Evolutionary conservation across 129 eudicot genomes (phyloP), one percentile per base, ranked within the genome.

Genomic region (Chrysanthemum makinoi): DNA sequence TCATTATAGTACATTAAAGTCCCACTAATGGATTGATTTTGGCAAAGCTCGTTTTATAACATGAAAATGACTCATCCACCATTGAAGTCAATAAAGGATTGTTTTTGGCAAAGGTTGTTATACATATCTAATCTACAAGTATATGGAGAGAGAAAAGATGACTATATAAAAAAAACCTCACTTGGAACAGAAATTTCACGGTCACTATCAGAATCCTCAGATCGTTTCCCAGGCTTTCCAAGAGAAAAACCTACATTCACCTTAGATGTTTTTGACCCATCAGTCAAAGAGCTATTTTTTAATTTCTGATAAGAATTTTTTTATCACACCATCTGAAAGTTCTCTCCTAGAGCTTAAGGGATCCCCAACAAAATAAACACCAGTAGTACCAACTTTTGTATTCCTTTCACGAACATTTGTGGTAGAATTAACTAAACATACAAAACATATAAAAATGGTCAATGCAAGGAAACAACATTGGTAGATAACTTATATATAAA

Each of bases 151-250:
- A 12, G n/a, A 50, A 50, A 1, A 50, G 0, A 10, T 50, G 55
- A 50, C 14, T 50, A 30, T 3, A 30, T 30, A 30, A 30, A 61
- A 1, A 61, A 19, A 10, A 66, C 99, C 87, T 94, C 97, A 65
- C 83, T 79, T 71, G 70, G 81, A 53, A 65, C 80, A 57, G 43
- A 63, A 56, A 63, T 63, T 22, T 81, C 86, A 26, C 83, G 77
- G 57, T 68, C 84, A 39, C 84, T 80, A 82, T 81, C 80, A 35
- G 92, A 74, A 83, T 80, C 84, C 73, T 82, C 87, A 13, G 66
- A 47, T 49, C 74, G 53, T 22, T 76, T 85, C 26, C 64, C 80
- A 12, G 84, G 90, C 76, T 77, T 81, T 46, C 82, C 80, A 35
- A 86, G 83, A 52, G 92, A 74, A 44, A 70, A 64, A 39, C 60